These are phyloP conservation scores for Apiospora malaysiana DNA, from an alignment of 2,329 filamentous ascomycete genomes.

Conservation along the genomic window DNA sequence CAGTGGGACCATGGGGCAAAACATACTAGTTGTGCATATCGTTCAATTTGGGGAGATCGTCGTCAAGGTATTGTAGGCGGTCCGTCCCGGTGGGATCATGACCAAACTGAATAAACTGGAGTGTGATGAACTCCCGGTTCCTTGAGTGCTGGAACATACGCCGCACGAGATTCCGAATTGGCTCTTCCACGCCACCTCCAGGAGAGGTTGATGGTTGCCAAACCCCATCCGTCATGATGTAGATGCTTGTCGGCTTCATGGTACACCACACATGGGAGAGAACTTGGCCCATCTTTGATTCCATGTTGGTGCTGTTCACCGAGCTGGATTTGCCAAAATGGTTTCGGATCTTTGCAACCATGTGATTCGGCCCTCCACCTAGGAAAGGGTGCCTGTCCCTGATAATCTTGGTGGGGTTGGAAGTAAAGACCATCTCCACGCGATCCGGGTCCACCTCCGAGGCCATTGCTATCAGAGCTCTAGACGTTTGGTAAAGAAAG, in stretches of 20 bases:
- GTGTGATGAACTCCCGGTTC: neutral
- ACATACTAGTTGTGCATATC: neutral
- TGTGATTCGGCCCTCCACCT: neutral
- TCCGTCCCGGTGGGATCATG: neutral
- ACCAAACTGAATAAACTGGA: neutral
- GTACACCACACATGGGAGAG: neutral
- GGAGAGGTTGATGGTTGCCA: neutral
- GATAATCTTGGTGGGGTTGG: neutral
- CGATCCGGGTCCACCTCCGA: neutral
- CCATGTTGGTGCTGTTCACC: neutral
- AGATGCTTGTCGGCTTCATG: neutral
- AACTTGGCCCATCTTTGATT: neutral
- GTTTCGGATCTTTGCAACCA: neutral
- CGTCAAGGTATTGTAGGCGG: neutral
- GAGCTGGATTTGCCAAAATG: neutral
- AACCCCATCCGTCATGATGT: neutral
- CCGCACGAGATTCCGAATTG: neutral
- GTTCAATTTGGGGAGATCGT: neutral
- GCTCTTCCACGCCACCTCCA: neutral
- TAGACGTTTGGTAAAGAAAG: neutral
- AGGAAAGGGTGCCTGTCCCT: neutral
- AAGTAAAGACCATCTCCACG: neutral
- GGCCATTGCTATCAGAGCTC: neutral
- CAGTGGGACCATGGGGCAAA: neutral
- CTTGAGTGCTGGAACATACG: neutral